Evolutionary conservation across 148 eudicot genomes (phyloP).

Genomic region (Rhododendron williamsianum): DNA sequence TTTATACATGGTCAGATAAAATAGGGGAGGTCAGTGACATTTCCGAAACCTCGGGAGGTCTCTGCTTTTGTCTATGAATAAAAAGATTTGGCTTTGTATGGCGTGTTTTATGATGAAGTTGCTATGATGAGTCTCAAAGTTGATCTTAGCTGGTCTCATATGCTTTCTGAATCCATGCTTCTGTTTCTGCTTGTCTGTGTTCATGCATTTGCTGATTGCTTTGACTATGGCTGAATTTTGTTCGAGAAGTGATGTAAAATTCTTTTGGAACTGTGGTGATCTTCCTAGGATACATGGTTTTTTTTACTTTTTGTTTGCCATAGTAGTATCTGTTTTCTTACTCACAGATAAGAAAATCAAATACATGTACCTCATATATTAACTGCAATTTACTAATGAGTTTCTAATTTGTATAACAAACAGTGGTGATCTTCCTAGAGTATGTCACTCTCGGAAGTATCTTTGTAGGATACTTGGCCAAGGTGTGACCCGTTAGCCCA

Average conservation of each 20-base stretch:
- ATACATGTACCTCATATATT: not conserved
- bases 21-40: too few species aligned
- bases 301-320: too few species aligned
- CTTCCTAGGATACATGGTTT: not conserved
- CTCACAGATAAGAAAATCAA: not conserved
- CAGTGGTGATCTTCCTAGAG: too few species aligned
- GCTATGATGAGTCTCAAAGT: not conserved
- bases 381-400: not conserved
- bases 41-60: too few species aligned
- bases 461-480: too few species aligned
- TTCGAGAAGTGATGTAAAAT: not conserved
- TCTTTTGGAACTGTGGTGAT: not conserved
- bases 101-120: not conserved
- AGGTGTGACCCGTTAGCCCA: too few species aligned
- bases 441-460: too few species aligned
- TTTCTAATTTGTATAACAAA: not conserved
- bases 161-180: slow-evolving; percentile 4
- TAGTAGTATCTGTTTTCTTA: not conserved
- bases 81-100: not conserved
- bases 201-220: not conserved
- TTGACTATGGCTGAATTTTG: not conserved
- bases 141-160: slow-evolving; percentile 1
- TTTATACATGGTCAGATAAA: too few species aligned
- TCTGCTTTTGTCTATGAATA: not conserved
- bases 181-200: not conserved